These are phyloP conservation scores for Sarocladium oryzae DNA, from an alignment of 2,329 filamentous ascomycete species.

Conservation along the genomic window DNA sequence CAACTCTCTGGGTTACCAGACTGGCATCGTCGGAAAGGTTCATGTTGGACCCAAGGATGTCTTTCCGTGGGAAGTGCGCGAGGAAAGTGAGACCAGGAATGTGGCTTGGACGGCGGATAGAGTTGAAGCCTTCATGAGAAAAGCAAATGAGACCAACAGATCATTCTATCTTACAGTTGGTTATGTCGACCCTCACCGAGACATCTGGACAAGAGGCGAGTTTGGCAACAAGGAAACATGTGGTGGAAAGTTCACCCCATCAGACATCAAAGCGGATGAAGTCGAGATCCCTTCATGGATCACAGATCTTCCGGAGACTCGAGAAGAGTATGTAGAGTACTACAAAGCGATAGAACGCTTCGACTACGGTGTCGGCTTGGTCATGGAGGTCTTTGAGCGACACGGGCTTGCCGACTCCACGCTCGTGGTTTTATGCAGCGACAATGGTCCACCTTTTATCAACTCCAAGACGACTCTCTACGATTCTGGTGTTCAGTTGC, in stretches of 20 bases:
- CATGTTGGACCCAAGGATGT: conserved; percentile 35
- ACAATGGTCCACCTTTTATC: conserved; percentile 43
- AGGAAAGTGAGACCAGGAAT: conserved; percentile 36
- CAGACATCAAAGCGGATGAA: conserved; percentile 18
- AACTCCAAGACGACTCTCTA: conserved; percentile 46
- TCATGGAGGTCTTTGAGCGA: conserved; percentile 27
- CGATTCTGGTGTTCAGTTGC: conserved; percentile 38
- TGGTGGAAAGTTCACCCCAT: background rate
- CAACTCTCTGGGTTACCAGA: conserved; percentile 32
- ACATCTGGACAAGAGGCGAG: conserved; percentile 27
- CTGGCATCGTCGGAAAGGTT: conserved; percentile 41
- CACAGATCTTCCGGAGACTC: conserved; percentile 31
- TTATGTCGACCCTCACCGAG: conserved; percentile 40
- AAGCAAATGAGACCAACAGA: conserved; percentile 21
- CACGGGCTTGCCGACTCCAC: conserved; percentile 28
- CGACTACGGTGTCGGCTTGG: conserved; percentile 34
- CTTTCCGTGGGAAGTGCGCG: conserved; percentile 36
- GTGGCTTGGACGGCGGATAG: conserved; percentile 33
- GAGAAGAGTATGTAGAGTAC: conserved; percentile 37
- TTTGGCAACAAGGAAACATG: conserved; percentile 32
- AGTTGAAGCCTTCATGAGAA: conserved; percentile 30
- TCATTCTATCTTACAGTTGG: conserved; percentile 41
- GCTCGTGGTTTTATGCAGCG: conserved; percentile 39
- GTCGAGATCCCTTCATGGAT: conserved; percentile 35
- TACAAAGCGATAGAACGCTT: conserved; percentile 33